phyloP scores from a whole-genome alignment of 2,329 filamentous ascomycete genomes.

The Phoma sp. region DNA sequence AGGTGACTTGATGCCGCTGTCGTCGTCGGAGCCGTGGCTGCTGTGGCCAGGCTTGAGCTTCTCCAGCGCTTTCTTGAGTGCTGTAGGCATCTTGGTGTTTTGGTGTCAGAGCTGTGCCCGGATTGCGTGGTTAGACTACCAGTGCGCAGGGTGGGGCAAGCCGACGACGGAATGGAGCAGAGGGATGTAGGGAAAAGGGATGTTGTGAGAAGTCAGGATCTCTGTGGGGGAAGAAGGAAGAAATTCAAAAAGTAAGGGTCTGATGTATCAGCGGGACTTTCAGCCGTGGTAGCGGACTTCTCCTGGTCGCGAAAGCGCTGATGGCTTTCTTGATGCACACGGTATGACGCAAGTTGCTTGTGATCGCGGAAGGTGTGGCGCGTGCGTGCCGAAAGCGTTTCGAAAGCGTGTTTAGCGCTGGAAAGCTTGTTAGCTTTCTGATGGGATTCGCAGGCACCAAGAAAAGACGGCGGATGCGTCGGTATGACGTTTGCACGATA shows the following conservation, averaged over 20 bases:
- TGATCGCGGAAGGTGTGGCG: conserved; percentile 18
- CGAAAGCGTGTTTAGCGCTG: conserved; percentile 8
- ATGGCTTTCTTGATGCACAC: conserved; percentile 15
- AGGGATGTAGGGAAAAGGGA: background rate
- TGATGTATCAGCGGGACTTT: conserved; percentile 6
- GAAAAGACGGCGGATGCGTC: conserved; percentile 13
- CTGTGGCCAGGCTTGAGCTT: conserved; percentile 50
- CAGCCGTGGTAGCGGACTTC: conserved; percentile 6
- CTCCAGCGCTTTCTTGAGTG: conserved; percentile 55
- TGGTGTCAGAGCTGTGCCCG: conserved; percentile 31
- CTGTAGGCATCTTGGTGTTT: conserved; percentile 32
- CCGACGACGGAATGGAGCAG: conserved; percentile 24
- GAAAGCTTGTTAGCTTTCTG: conserved; percentile 13
- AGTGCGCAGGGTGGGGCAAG: conserved; percentile 36
- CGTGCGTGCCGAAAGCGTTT: conserved; percentile 13
- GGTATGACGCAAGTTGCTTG: conserved; percentile 18
- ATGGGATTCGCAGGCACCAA: conserved; percentile 5
- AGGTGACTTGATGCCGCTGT: conserved; percentile 40
- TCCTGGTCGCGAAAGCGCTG: conserved; percentile 8
- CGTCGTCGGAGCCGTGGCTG: conserved; percentile 45
- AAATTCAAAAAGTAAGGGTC: background rate
- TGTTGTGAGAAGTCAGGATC: conserved; percentile 2
- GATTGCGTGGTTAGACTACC: conserved; percentile 37
- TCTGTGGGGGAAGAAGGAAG: background rate
- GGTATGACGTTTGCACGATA: conserved; percentile 15